Conservation (phyloP, 106 monocot species). For the Apostasia ramifera region DNA sequence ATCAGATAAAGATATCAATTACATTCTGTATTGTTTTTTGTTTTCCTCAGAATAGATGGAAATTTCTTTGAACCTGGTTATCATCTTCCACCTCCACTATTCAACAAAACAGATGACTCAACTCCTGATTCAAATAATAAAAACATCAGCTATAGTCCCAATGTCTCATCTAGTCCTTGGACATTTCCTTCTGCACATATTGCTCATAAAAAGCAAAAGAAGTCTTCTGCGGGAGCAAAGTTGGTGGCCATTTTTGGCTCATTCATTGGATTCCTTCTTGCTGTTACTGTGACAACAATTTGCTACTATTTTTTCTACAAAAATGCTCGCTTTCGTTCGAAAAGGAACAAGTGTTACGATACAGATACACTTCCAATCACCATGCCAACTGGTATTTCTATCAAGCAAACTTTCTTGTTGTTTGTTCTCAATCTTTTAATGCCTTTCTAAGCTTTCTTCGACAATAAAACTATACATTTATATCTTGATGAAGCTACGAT, state of each 20-base stretch:
- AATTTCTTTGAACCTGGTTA: constrained; percentile 41
- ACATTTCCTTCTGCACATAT: constrained; percentile 1
- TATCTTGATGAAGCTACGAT: too few species aligned
- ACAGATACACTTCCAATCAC: constrained; percentile 14
- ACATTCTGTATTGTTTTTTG: too few species aligned
- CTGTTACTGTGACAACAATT: constrained; percentile 2
- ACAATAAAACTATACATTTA: too few species aligned
- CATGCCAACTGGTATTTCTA: constrained; percentile 14
- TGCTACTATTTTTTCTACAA: background rate
- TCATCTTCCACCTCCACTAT: constrained; percentile 1
- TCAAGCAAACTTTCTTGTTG: too few species aligned
- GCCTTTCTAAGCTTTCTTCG: too few species aligned
- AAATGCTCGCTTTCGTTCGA: too few species aligned
- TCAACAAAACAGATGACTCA: constrained; percentile 10
- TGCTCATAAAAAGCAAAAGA: constrained; percentile 5
- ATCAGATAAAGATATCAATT: too few species aligned
- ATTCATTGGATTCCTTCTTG: constrained; percentile 13
- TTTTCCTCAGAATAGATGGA: constrained; percentile 41
- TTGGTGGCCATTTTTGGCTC: constrained; percentile 11
- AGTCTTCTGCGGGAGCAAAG: background rate
- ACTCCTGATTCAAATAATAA: constrained; percentile 14
- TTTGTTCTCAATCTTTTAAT: too few species aligned
- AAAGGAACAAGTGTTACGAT: too few species aligned
- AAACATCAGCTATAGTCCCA: constrained; percentile 20
- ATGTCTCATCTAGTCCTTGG: background rate